Conservation (phyloP, 768 basidiomycete species). For the Stropharia rugosoannulata region DNA sequence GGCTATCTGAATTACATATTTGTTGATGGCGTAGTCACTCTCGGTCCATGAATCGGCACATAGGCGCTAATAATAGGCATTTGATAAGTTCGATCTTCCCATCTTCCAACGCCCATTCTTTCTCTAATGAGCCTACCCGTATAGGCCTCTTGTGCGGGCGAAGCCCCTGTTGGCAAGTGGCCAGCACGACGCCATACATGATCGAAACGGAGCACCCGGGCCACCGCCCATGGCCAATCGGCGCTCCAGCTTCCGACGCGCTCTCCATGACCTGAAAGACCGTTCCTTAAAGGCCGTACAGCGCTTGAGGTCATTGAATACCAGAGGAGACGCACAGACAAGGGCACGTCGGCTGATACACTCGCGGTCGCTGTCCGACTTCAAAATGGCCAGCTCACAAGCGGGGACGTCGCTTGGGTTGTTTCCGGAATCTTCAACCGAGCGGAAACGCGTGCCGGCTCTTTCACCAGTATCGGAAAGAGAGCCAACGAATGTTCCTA, state of each 20-base stretch:
- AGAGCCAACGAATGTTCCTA: background rate
- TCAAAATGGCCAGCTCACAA: conserved; percentile 40
- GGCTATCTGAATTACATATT: too few relatives aligned
- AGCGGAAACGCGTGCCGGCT: conserved; percentile 4
- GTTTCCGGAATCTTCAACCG: conserved; percentile 1
- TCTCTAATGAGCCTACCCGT: background rate
- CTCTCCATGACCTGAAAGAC: conserved; percentile 1
- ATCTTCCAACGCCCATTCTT: background rate
- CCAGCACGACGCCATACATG: background rate
- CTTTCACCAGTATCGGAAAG: conserved; percentile 13
- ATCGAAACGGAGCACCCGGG: conserved; percentile 2
- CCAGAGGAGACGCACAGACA: background rate
- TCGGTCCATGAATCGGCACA: too few relatives aligned
- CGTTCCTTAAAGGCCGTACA: background rate
- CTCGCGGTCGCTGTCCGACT: conserved; percentile 8
- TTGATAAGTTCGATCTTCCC: too few relatives aligned
- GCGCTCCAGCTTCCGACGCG: background rate
- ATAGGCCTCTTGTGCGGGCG: background rate
- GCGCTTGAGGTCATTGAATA: background rate
- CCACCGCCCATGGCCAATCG: background rate
- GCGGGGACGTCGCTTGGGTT: conserved; percentile 42
- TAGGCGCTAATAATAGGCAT: background rate
- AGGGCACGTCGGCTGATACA: background rate
- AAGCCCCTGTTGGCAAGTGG: background rate
- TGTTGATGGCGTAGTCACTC: too few relatives aligned